Conservation (phyloP, 139 green algal species). For the Tetradesmus lagerheimii region DNA sequence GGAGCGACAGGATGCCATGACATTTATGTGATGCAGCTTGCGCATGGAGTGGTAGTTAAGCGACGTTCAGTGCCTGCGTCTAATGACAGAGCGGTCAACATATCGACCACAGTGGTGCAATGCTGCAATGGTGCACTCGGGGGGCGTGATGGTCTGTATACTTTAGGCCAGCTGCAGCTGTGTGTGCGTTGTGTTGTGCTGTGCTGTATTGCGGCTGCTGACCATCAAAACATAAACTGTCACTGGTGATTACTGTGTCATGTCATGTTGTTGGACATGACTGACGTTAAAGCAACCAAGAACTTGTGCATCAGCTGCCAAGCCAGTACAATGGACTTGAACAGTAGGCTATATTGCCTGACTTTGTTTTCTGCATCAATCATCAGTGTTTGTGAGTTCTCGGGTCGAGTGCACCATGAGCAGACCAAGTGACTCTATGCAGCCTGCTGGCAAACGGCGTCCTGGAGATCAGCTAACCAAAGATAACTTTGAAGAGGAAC, state of each 20-base stretch:
- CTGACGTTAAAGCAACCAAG: not conserved
- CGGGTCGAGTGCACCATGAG: slow-evolving; percentile 35
- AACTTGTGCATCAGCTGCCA: not conserved
- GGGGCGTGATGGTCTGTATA: too few relatives aligned
- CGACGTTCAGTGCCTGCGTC: too few relatives aligned
- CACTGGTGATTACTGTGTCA: not conserved
- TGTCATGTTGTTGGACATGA: not conserved
- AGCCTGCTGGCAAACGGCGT: slow-evolving; percentile 71
- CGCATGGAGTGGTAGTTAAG: too few relatives aligned
- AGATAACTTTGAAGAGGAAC: slow-evolving; percentile 63
- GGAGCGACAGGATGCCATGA: not conserved
- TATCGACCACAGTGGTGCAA: not conserved
- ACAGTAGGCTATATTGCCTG: not conserved
- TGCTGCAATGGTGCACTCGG: too few relatives aligned
- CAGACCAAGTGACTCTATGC: slow-evolving; percentile 64
- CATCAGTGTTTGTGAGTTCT: not conserved
- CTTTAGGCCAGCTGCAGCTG: too few relatives aligned
- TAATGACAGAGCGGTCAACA: not conserved
- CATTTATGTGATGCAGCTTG: slow-evolving; percentile 14
- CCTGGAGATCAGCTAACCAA: slow-evolving; percentile 75
- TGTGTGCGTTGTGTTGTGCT: too few relatives aligned
- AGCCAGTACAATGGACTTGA: too few relatives aligned
- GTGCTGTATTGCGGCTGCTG: too few relatives aligned
- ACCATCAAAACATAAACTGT: too few relatives aligned
- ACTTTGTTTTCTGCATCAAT: not conserved